Evolutionary conservation across 2,329 filamentous ascomycete species (phyloP).

Genomic region (Verticillium longisporum): DNA sequence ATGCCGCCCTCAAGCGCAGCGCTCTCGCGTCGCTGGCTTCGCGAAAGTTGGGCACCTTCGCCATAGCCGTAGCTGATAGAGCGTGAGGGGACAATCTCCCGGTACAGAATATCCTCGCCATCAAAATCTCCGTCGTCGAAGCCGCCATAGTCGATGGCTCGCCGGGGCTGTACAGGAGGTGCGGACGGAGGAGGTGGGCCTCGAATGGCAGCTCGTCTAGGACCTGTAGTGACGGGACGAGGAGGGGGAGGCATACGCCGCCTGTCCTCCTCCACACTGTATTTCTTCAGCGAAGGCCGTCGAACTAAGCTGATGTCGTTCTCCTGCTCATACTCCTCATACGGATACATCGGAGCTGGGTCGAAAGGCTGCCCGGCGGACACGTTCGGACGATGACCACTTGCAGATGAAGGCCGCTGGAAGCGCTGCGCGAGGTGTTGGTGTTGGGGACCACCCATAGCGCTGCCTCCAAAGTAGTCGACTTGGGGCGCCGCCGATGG

Average conservation of each 20-base stretch:
- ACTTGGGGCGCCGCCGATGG: constrained; percentile 1
- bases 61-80: constrained; percentile 23
- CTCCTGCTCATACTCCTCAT: constrained; percentile 35
- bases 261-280: constrained; percentile 32
- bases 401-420: constrained; percentile 29
- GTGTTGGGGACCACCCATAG: constrained; percentile 16
- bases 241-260: constrained; percentile 42
- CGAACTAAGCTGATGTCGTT: constrained; percentile 27
- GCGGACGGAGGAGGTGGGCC: constrained; percentile 9
- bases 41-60: constrained; percentile 24
- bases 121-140: constrained; percentile 30
- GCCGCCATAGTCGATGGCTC: not conserved
- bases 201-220: not conserved
- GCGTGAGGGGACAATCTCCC: constrained; percentile 28
- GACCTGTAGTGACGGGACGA: not conserved
- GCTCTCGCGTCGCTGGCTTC: constrained; percentile 20
- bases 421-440: constrained; percentile 26
- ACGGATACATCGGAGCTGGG: constrained; percentile 17
- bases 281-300: constrained; percentile 23
- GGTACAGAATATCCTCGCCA: constrained; percentile 27
- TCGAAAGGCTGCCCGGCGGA: constrained; percentile 12
- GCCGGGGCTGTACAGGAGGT: not conserved
- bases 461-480: constrained; percentile 9
- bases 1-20: constrained; percentile 30
- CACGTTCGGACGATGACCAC: constrained; percentile 27